Percentiles rank a stretch among this genome's conserved stretches.
Evolutionary conservation across 2,329 filamentous ascomycete genomes (phyloP).

Genomic region (Zasmidium citrigriseum): DNA sequence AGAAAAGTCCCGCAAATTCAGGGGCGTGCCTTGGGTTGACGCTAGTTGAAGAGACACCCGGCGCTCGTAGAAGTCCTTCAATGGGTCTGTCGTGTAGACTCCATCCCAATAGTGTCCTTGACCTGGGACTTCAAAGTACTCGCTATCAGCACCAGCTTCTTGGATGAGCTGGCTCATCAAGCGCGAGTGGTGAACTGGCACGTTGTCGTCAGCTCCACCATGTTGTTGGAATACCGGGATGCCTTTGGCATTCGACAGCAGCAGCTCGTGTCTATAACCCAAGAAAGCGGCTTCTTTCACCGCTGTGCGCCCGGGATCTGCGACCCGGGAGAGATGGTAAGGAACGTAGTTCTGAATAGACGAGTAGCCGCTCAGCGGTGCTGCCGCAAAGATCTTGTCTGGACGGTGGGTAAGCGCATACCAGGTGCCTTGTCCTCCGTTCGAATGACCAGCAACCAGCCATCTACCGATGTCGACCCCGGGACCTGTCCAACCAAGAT

Average conservation of each 20-base stretch:
- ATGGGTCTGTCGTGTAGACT: conserved; percentile 53
- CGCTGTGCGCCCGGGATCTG: conserved; percentile 52
- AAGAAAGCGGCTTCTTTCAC: conserved; percentile 52
- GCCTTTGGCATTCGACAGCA: conserved; percentile 53
- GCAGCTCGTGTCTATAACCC: conserved; percentile 57
- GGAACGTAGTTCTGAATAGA: conserved; percentile 63
- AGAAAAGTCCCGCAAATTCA: conserved; percentile 43
- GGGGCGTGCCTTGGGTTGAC: conserved; percentile 19
- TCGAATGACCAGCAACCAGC: conserved; percentile 60
- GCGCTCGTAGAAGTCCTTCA: conserved; percentile 51
- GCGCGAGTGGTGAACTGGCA: conserved; percentile 59
- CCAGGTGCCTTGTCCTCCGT: conserved; percentile 63
- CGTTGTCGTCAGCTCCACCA: conserved; percentile 58
- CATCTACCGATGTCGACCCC: conserved; percentile 48
- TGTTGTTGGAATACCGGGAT: conserved; percentile 60
- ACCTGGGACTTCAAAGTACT: conserved; percentile 53
- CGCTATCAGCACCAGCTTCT: conserved; percentile 43
- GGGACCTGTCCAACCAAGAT: conserved; percentile 51
- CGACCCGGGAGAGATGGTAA: conserved; percentile 56
- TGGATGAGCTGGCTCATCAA: conserved; percentile 53
- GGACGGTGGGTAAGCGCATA: conserved; percentile 57
- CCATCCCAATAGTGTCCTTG: conserved; percentile 57
- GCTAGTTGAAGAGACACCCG: conserved; percentile 32
- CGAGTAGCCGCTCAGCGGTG: conserved; percentile 59
- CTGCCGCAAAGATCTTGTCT: conserved; percentile 58